Evolutionary conservation across 495 filamentous ascomycete species (phyloP).

Genomic region (Penicillium parvum): DNA sequence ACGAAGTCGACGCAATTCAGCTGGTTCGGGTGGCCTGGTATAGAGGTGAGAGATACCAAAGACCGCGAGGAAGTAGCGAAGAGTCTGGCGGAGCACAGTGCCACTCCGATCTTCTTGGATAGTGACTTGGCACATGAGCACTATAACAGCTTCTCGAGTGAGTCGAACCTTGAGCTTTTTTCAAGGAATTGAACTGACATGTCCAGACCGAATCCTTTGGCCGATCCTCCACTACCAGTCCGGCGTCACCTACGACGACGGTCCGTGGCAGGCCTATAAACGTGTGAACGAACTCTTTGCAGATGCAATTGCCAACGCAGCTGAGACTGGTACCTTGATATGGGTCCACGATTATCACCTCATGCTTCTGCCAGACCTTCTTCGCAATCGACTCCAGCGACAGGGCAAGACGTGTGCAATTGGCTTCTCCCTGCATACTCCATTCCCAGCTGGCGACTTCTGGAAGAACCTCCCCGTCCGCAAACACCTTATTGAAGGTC

Average conservation of each 20-base stretch:
- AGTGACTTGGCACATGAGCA: slow-evolving; percentile 51
- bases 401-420: slow-evolving; percentile 75
- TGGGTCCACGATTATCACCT: slow-evolving; percentile 98
- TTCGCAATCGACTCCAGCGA: slow-evolving; percentile 70
- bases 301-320: slow-evolving; percentile 64
- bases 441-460: slow-evolving; percentile 89
- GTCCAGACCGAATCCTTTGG: slow-evolving; percentile 85
- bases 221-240: slow-evolving; percentile 95
- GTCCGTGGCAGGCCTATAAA: slow-evolving; percentile 78
- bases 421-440: slow-evolving; percentile 92
- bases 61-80: slow-evolving; percentile 45
- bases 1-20: slow-evolving; percentile 80
- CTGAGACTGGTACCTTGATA: slow-evolving; percentile 74
- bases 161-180: slow-evolving; percentile 6
- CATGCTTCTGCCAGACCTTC: slow-evolving; percentile 82
- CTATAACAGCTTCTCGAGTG: slow-evolving; percentile 60
- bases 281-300: slow-evolving; percentile 86
- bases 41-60: slow-evolving; percentile 46
- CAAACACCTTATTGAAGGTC: slow-evolving; percentile 71
- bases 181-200: neutral
- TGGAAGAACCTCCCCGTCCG: slow-evolving; percentile 86
- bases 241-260: slow-evolving; percentile 83
- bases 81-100: slow-evolving; percentile 45
- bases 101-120: slow-evolving; percentile 51
- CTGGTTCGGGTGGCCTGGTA: slow-evolving; percentile 93